Base-by-base conservation (phyloP, 805 yeast species). In the Jamesozyma piceae region DNA sequence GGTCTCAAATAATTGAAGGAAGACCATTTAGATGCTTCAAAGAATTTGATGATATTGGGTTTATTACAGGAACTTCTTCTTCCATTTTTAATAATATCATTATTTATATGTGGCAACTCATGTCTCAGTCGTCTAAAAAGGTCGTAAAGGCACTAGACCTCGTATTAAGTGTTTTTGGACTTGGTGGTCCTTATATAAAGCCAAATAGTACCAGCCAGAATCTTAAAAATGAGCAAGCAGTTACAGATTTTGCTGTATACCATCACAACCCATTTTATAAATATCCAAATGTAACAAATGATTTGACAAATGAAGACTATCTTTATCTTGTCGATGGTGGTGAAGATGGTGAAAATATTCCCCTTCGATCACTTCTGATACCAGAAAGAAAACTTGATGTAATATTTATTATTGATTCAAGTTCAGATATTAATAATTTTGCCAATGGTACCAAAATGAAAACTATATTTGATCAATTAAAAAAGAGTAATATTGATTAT, bases 241-340 rank as follows among this genome's bases (percentile, higher is more conserved):
- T 50, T 8, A 50, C 58, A 2, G 83, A 78, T 50, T 77, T 73
- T 57, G 85, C 84, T 0, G 51, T 77, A 2, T 70, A 66, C 45
- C 69, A 78, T 1, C 85, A 84, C 1, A 80, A 78, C 45, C 85
- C 87, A 2, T 80, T 80, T 52, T 70, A 63, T 46, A 49, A 50
- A 17, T 58, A 52, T 41, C 62, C 56, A 9, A 53, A 51, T 32
- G 39, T 41, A 3, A 45, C 32, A 11, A 49, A 50, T 31, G 51
- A 54, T n/a, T 53, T 55, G 29, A 57, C 62, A 19, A 42, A 51
- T 3, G 55, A 64, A 2, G 60, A 60, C 42, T 58, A 57, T 32
- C 45, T 68, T n/a, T 66, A 63, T 44, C 49, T 84, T 45, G 86
- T 76, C 26, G 94, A 84, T 56, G 94, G 94, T 35, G 94, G 92